These are phyloP conservation scores for Quercus engelmannii DNA, from an alignment of 306 rosid genomes.

Conservation along the genomic window DNA sequence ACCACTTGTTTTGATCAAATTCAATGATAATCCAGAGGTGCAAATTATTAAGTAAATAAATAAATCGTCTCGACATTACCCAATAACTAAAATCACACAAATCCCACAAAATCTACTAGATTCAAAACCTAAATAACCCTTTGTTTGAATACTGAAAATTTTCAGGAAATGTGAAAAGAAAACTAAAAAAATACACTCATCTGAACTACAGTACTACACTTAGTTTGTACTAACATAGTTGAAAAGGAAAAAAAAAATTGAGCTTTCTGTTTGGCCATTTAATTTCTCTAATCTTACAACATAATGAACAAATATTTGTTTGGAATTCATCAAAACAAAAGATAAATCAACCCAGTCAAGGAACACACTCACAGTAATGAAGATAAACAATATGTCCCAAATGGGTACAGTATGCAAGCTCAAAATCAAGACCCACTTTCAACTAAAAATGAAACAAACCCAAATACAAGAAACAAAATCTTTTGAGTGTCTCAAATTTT, in stretches of 20 bases:
- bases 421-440: no score
- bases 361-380: no score
- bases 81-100: background rate
- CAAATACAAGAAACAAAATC: no score
- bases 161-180: no score
- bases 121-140: background rate
- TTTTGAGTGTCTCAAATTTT: no score
- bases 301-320: no score
- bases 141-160: no score
- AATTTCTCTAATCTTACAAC: background rate
- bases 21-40: background rate
- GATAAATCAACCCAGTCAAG: no score
- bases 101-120: background rate
- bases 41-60: background rate
- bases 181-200: background rate
- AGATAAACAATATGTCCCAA: no score
- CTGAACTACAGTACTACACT: background rate
- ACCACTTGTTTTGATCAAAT: background rate
- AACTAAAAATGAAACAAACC: no score
- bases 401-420: no score
- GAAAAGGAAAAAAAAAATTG: background rate
- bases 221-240: background rate
- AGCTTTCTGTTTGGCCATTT: background rate
- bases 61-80: background rate
- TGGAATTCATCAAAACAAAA: no score